Conservation (phyloP, 345 rosid species). For the Salix koriyanagi region DNA sequence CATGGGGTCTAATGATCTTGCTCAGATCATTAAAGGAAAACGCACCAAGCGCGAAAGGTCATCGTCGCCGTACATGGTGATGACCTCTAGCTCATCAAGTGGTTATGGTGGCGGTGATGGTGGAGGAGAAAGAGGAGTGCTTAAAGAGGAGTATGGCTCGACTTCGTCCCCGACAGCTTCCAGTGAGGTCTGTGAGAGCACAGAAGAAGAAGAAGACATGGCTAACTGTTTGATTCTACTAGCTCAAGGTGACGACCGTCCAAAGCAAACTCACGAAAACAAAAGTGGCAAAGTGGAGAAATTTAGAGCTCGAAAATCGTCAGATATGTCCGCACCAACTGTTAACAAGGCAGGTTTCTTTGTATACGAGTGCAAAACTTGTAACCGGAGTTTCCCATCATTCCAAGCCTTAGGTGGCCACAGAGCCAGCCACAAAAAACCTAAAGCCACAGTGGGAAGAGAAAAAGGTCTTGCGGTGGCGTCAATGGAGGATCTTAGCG, state of each 20-base stretch:
- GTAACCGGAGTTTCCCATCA: constrained; percentile 77
- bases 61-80: constrained; percentile 36
- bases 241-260: constrained; percentile 52
- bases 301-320: constrained; percentile 30
- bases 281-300: background rate
- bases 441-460: constrained; percentile 32
- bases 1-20: constrained; percentile 13
- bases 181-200: constrained; percentile 34
- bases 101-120: constrained; percentile 28
- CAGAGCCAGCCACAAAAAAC: constrained; percentile 90
- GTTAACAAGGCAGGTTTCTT: constrained; percentile 44
- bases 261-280: background rate
- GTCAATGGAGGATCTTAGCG: constrained; percentile 13
- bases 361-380: constrained; percentile 88
- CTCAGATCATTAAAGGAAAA: constrained; percentile 55
- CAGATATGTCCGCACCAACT: constrained; percentile 17
- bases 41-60: constrained; percentile 77
- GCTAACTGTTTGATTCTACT: constrained; percentile 82
- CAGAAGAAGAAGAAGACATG: constrained; percentile 87
- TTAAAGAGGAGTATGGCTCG: constrained; percentile 30
- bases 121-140: background rate
- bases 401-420: constrained; percentile 98
- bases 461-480: constrained; percentile 13
- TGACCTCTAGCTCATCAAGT: constrained; percentile 49
- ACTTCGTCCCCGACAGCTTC: constrained; percentile 41